Evolutionary conservation across 352 stramenopile species (phyloP), one percentile per base, ranked within the genome.

Genomic region (Blastocystis sp.): DNA sequence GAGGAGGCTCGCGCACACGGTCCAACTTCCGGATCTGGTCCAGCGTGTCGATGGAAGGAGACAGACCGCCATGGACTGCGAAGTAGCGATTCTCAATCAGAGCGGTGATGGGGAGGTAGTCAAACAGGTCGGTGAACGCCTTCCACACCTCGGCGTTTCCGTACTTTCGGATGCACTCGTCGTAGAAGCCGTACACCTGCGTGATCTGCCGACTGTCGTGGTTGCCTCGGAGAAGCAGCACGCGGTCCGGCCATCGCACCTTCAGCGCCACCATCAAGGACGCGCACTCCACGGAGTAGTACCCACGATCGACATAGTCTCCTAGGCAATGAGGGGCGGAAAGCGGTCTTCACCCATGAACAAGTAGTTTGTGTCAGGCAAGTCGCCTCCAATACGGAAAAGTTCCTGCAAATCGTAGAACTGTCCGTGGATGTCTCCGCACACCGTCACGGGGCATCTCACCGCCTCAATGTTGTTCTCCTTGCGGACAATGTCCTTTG

Each of bases 381-480:
- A 64, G 62, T 92, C 81, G 9, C 91, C 91, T 28, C 91, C 91
- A 41, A 90, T 91, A 43, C 86, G 70, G 56, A 93, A 92, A 23
- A 93, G 89, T 80, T 93, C 89, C 74, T 93, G 88, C 1, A 93
- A 89, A 77, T 93, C 91, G 69, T 90, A 93, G 61, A 93, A 93
- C 88, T 93, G 91, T 4, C 91, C 91, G 89, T 93, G 91, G 69
- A 93, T 93, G 79, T 93, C 91, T 21, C 91, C 91, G 21, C 89
- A 89, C n/a, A 90, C 80, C 14, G 88, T 90, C 11, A 90, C 89
- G 3, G 89, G 89, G 53, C 87, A 78, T 2, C 89, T 23, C 34
- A 90, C 89, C 53, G 67, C n/a, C 48, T 89, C 79, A 28, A 91
- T 86, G 59, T 91, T 91, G 28, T 69, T 52, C 71, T 91, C 89